Evolutionary conservation across 805 yeast genomes (phyloP), one percentile per base, ranked within the genome.

Genomic region (Blastobotrys americana): DNA sequence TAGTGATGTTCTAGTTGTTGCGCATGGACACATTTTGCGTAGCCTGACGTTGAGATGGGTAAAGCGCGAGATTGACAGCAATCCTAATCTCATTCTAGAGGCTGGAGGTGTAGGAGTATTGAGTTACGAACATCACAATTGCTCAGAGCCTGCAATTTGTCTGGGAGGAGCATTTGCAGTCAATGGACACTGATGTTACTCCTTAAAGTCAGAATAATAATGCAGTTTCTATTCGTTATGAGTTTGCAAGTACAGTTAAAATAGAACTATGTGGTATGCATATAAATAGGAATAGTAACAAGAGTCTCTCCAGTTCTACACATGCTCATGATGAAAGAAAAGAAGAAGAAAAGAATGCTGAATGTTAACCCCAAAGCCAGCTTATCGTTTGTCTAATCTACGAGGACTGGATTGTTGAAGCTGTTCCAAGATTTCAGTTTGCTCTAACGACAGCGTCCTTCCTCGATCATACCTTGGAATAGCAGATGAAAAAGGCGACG

Each of bases 81-180:
- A 89, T 61, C 96, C 96, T 6, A 77, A 81, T 53, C 80, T 88
- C 63, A 69, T 90, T 62, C 69, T 90, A 54, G 96, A 90, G 60
- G 95, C 97, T 21, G 96, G 97, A 52, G 97, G 96, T 36, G 85
- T 87, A 35, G 96, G 96, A 49, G 95, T 88, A 1, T 70, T 90
- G 58, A 80, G 93, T 52, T 89, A 89, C 63, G 94, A 86, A 56
- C 97, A 89, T 63, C 79, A 82, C 58, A 80, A 73, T 60, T 73
- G 85, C 45, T 73, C 82, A 33, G 97, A 90, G 65, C 97, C 97
- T 3, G 96, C 96, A 0, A 62, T 90, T 46, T 77, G 72, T 41
- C 70, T 90, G 47, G 84, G 95, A 2, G 95, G 95, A 39, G 90
- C 94, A 0, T 87, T 86, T 55, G 69, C 70, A 5, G 80, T 83